Percentiles rank a stretch among this genome's conserved stretches.
Evolutionary conservation across 2,329 filamentous ascomycete species (phyloP).

Genomic region (Aspergillus transmontanensis): DNA sequence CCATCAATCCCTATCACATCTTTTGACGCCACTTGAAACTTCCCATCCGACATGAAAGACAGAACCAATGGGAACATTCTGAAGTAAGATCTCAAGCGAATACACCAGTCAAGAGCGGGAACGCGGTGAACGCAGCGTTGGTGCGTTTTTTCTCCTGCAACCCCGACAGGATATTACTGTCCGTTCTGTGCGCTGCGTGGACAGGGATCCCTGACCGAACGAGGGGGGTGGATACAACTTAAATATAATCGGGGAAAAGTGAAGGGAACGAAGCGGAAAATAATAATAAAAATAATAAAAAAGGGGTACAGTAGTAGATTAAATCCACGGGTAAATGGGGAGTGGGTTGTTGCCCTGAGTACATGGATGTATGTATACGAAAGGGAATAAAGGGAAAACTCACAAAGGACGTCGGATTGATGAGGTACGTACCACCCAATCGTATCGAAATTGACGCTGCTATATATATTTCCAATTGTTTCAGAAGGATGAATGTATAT

Average conservation of each 20-base stretch:
- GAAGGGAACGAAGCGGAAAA: not conserved
- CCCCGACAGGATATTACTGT: not conserved
- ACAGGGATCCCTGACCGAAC: constrained; percentile 9
- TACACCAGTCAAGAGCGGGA: constrained; percentile 7
- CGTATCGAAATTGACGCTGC: not conserved
- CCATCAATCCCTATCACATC: constrained; percentile 28
- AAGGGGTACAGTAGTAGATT: not conserved
- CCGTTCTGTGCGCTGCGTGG: not conserved
- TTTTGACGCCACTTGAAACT: constrained; percentile 30
- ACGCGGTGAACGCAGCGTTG: constrained; percentile 15
- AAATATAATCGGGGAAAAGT: not conserved
- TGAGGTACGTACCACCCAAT: not conserved
- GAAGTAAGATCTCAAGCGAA: constrained; percentile 16
- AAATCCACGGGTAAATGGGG: not conserved
- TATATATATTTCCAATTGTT: not conserved
- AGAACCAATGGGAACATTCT: constrained; percentile 26
- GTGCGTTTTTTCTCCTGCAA: constrained; percentile 16
- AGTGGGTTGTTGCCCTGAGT: not conserved
- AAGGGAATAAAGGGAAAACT: constrained; percentile 1
- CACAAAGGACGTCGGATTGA: not conserved
- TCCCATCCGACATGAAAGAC: constrained; percentile 24
- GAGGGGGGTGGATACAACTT: not conserved
- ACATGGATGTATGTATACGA: constrained; percentile 4
- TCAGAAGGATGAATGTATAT: not conserved
- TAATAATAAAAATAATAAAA: not conserved